These are phyloP conservation scores for Iberis pinnata DNA, from an alignment of 345 rosid genomes.

Conservation along the genomic window DNA sequence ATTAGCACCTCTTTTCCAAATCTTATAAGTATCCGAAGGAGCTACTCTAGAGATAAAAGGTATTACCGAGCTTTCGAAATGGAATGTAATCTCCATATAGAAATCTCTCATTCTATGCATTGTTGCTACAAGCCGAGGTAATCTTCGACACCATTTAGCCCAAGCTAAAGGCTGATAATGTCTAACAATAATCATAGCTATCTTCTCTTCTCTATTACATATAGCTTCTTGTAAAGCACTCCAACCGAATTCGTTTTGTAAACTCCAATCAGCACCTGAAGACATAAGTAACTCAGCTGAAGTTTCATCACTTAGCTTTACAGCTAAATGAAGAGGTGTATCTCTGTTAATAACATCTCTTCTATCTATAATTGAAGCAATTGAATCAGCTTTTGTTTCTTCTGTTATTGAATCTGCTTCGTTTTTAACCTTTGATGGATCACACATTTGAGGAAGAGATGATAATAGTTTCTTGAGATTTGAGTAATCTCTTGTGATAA, in stretches of 20 bases:
- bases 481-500: conserved; percentile 57
- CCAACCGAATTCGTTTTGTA: conserved; percentile 97
- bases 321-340: conserved; percentile 92
- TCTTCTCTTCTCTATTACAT: conserved; percentile 68
- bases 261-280: conserved; percentile 97
- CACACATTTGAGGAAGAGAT: conserved; percentile 61
- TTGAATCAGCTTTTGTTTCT: conserved; percentile 84
- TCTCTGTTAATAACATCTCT: conserved; percentile 89
- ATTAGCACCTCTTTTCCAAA: conserved; percentile 96
- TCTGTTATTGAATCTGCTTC: conserved; percentile 73
- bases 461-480: conserved; percentile 67
- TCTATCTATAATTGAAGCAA: conserved; percentile 66
- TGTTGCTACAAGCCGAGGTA: conserved; percentile 77
- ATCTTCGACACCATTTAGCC: conserved; percentile 98
- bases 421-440: conserved; percentile 60
- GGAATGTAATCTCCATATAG: conserved; percentile 96
- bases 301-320: conserved; percentile 77
- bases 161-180: conserved; percentile 94
- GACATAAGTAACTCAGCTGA: conserved; percentile 93
- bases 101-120: conserved; percentile 96
- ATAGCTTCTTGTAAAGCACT: conserved; percentile 97
- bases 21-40: conserved; percentile 96
- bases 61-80: conserved; percentile 92
- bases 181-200: conserved; percentile 78
- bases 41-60: conserved; percentile 95